These are phyloP conservation scores for Scytalidium lignicola DNA, from an alignment of 2,329 filamentous ascomycete species.

Conservation along the genomic window DNA sequence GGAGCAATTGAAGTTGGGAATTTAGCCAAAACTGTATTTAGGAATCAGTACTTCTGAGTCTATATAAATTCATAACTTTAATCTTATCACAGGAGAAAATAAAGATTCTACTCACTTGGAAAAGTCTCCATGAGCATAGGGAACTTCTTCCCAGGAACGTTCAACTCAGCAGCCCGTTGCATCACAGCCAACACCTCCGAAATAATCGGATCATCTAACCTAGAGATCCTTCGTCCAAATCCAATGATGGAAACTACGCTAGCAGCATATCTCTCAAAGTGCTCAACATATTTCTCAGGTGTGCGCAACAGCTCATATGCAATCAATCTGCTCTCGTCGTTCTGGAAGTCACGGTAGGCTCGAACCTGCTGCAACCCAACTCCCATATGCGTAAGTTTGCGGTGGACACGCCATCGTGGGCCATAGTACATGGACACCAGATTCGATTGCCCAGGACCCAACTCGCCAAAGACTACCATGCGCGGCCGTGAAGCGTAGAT, in stretches of 20 bases:
- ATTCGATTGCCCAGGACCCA: slow-evolving; percentile 14
- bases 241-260: slow-evolving; percentile 21
- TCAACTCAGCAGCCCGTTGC: slow-evolving; percentile 18
- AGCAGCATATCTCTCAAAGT: slow-evolving; percentile 18
- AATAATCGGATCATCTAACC: slow-evolving; percentile 15
- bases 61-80: too few species aligned
- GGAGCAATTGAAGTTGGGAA: slow-evolving; percentile 16
- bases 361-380: slow-evolving; percentile 18
- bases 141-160: slow-evolving; percentile 18
- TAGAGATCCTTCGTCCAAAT: slow-evolving; percentile 15
- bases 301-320: slow-evolving; percentile 13
- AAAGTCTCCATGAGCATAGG: slow-evolving; percentile 21
- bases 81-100: too few species aligned
- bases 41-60: not conserved
- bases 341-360: slow-evolving; percentile 15
- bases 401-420: slow-evolving; percentile 15
- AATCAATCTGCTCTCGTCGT: slow-evolving; percentile 17
- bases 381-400: slow-evolving; percentile 17
- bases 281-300: slow-evolving; percentile 15
- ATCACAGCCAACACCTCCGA: slow-evolving; percentile 17
- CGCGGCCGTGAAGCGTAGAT: slow-evolving; percentile 16
- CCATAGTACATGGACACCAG: slow-evolving; percentile 18
- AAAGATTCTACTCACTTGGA: slow-evolving; percentile 11
- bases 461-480: slow-evolving; percentile 17
- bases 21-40: slow-evolving; percentile 13